phyloP scores from a whole-genome alignment of 75 land plant species.

The Selaginella tamariscina region DNA sequence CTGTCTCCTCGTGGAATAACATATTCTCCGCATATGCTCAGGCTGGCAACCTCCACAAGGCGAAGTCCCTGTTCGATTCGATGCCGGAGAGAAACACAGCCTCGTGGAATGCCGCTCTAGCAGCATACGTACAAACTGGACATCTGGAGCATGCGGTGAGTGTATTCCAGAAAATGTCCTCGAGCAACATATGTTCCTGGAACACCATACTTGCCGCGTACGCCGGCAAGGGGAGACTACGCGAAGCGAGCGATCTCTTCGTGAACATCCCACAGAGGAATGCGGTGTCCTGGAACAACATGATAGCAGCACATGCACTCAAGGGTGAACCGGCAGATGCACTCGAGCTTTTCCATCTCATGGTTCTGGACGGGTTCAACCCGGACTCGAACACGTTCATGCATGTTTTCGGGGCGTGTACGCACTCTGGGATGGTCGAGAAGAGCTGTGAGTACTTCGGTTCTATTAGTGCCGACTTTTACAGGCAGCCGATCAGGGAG shows the following conservation, averaged over 20 bases:
- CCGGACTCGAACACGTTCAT: background rate
- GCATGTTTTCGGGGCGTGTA: background rate
- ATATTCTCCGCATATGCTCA: background rate
- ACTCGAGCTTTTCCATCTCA: conserved; percentile 22
- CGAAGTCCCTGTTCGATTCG: background rate
- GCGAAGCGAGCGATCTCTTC: conserved; percentile 8
- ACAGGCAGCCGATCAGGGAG: background rate
- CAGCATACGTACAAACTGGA: background rate
- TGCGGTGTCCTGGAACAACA: conserved; percentile 41
- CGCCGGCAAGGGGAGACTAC: background rate
- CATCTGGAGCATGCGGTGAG: background rate
- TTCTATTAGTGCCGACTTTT: background rate
- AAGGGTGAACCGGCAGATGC: conserved; percentile 23
- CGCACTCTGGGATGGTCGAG: background rate
- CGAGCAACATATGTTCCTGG: background rate
- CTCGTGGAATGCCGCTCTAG: conserved; percentile 7
- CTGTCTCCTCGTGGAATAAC: background rate
- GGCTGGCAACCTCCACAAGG: background rate
- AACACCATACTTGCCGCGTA: background rate
- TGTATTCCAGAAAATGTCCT: background rate
- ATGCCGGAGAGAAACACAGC: conserved; percentile 2
- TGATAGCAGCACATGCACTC: conserved; percentile 32
- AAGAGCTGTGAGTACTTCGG: background rate
- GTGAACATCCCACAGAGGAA: conserved; percentile 17
- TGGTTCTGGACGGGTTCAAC: conserved; percentile 15